These are phyloP conservation scores for Trichoderma sp. DNA, from an alignment of 2,329 filamentous ascomycete genomes.

Conservation along the genomic window DNA sequence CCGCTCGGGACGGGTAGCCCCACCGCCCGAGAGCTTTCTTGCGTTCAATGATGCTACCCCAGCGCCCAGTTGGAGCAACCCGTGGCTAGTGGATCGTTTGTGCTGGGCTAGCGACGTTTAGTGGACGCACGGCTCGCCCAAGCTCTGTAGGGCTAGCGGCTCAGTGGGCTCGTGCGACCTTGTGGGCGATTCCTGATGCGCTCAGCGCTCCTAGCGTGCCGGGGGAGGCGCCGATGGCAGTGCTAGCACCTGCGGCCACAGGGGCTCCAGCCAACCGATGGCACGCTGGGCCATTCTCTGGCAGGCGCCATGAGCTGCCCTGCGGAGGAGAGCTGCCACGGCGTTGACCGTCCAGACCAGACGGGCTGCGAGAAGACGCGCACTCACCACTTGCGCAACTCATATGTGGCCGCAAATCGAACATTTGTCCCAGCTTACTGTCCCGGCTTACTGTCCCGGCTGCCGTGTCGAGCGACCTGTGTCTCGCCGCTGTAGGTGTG, in stretches of 20 bases:
- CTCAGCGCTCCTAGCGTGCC: conserved; percentile 16
- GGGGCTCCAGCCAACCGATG: conserved; percentile 17
- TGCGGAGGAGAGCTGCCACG: not conserved
- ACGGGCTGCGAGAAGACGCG: conserved; percentile 10
- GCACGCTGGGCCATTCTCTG: conserved; percentile 10
- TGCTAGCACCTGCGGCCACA: conserved; percentile 24
- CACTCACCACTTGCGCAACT: conserved; percentile 13
- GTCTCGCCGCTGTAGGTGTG: not conserved
- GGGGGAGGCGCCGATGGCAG: conserved; percentile 18
- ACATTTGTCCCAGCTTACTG: not conserved
- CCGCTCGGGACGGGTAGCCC: conserved; percentile 28
- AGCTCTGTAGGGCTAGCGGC: conserved; percentile 19
- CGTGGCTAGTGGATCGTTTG: conserved; percentile 13
- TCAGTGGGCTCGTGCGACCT: conserved; percentile 4
- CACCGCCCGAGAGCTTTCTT: conserved; percentile 8
- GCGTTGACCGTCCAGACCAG: conserved; percentile 1
- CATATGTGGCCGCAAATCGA: conserved; percentile 12
- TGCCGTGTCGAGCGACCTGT: not conserved
- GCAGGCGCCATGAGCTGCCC: conserved; percentile 19
- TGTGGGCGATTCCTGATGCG: not conserved
- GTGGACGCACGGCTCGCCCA: not conserved
- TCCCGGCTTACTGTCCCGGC: not conserved
- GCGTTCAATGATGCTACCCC: conserved; percentile 9
- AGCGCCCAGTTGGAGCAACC: conserved; percentile 9
- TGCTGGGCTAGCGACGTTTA: conserved; percentile 4